Evolutionary conservation across 2,329 filamentous ascomycete genomes (phyloP).

Genomic region (Nothomitra cinnamomea): DNA sequence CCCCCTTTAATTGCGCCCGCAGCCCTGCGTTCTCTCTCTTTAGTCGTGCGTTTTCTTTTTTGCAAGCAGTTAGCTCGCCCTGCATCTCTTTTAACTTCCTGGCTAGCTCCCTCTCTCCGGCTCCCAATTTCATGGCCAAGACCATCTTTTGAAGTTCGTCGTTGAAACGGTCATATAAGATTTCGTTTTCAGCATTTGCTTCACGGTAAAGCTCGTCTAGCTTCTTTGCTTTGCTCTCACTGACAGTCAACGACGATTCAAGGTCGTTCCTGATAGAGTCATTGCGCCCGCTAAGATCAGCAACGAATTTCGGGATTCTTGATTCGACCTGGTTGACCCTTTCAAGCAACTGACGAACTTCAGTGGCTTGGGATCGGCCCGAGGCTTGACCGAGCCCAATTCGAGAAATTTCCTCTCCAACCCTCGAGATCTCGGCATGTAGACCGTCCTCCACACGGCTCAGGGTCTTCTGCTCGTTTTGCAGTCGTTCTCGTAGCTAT

Average conservation of each 20-base stretch:
- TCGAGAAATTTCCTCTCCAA: slow-evolving; percentile 59
- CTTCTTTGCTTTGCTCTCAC: slow-evolving; percentile 61
- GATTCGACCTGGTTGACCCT: slow-evolving; percentile 50
- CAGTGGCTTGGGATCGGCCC: background rate
- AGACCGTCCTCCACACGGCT: slow-evolving; percentile 52
- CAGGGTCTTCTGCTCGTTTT: slow-evolving; percentile 61
- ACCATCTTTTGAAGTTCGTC: slow-evolving; percentile 74
- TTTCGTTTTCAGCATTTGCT: slow-evolving; percentile 76
- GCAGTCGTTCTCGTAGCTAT: slow-evolving; percentile 58
- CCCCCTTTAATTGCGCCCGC: slow-evolving; percentile 23
- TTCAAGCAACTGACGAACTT: slow-evolving; percentile 26
- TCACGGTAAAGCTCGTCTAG: slow-evolving; percentile 84
- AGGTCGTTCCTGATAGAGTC: slow-evolving; percentile 51
- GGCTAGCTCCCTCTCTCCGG: slow-evolving; percentile 65
- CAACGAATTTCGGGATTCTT: slow-evolving; percentile 41
- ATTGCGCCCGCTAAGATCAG: slow-evolving; percentile 43
- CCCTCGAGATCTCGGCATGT: slow-evolving; percentile 59
- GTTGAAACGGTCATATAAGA: slow-evolving; percentile 84
- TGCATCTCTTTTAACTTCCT: slow-evolving; percentile 51
- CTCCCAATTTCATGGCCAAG: slow-evolving; percentile 54
- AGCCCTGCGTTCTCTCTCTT: slow-evolving; percentile 67
- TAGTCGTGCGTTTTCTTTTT: slow-evolving; percentile 72
- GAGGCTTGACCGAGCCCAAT: slow-evolving; percentile 15
- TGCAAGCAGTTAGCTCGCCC: slow-evolving; percentile 60
- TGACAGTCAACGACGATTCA: slow-evolving; percentile 51